These are phyloP conservation scores for Chrysoporthe puriensis DNA, from an alignment of 2,329 filamentous ascomycete species.

Conservation along the genomic window DNA sequence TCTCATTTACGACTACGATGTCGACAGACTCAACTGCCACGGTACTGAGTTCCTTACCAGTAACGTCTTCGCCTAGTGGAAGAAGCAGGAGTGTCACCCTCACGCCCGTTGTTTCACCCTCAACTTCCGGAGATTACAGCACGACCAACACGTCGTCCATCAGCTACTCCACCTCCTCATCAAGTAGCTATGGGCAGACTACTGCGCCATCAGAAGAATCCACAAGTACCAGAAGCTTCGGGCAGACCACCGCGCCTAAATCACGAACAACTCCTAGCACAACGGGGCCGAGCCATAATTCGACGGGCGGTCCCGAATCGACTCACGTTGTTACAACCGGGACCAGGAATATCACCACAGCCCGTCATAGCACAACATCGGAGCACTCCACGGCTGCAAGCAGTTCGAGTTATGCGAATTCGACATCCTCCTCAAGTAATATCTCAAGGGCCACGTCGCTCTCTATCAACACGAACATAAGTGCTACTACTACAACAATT, in stretches of 20 bases:
- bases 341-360: background rate
- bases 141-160: background rate
- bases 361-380: background rate
- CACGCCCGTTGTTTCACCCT: background rate
- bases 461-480: background rate
- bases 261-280: background rate
- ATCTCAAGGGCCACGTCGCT: background rate
- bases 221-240: constrained; percentile 8
- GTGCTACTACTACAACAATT: background rate
- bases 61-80: background rate
- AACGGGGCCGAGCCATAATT: background rate
- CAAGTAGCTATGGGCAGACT: constrained; percentile 14
- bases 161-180: background rate
- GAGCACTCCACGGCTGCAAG: background rate
- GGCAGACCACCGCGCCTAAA: background rate
- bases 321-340: background rate
- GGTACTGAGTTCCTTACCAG: constrained; percentile 1
- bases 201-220: background rate
- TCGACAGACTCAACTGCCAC: constrained; percentile 3
- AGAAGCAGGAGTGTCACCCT: background rate
- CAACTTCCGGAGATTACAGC: background rate
- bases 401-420: background rate
- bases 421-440: background rate
- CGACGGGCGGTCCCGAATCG: background rate
- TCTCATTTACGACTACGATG: constrained; percentile 3